phyloP scores from a whole-genome alignment of 768 basidiomycete genomes.

The Imleria badia region DNA sequence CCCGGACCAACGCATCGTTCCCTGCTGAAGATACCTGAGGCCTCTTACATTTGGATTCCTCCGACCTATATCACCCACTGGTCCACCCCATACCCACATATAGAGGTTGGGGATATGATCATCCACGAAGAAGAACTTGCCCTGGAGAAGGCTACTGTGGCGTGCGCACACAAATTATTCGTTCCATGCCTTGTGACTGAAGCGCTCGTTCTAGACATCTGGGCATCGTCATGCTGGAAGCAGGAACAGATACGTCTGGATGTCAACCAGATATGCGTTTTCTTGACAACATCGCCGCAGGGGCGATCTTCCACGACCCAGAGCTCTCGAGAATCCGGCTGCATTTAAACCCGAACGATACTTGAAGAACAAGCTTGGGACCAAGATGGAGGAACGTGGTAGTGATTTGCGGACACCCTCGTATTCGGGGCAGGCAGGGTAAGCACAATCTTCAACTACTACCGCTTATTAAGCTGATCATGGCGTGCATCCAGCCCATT shows the following conservation, averaged over 20 bases:
- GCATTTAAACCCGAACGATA: conserved; percentile 2
- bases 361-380: conserved; percentile 1
- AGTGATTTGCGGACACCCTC: conserved; percentile 5
- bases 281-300: background rate
- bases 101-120: background rate
- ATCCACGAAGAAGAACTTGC: background rate
- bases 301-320: conserved; percentile 2
- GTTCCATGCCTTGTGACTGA: background rate
- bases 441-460: background rate
- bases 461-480: background rate
- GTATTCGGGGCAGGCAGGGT: conserved; percentile 4
- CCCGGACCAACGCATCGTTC: too few relatives aligned
- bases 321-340: conserved; percentile 1
- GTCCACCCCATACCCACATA: too few relatives aligned
- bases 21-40: too few relatives aligned
- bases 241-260: background rate
- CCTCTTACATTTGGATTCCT: too few relatives aligned
- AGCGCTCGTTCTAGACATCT: background rate
- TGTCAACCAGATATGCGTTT: background rate
- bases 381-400: conserved; percentile 1
- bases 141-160: background rate
- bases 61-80: too few relatives aligned
- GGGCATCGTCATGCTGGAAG: conserved; percentile 3
- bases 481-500: background rate
- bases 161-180: background rate